Evolutionary conservation across 202 grass and related monocot genomes (phyloP), one percentile per base, ranked within the genome.

Genomic region (Cymbopogon flexuosus): DNA sequence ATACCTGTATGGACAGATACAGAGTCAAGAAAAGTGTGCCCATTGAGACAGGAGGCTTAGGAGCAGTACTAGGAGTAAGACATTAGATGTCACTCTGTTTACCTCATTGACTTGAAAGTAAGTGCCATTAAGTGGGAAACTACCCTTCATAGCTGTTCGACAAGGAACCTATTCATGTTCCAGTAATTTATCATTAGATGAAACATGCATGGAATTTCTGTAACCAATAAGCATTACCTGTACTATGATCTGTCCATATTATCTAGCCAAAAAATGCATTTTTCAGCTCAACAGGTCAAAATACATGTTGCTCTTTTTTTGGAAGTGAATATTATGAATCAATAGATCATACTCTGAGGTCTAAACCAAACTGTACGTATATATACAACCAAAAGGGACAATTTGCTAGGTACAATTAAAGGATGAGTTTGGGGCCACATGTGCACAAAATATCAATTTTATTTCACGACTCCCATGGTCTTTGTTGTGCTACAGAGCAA

Each of bases 101-200:
- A 97, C 94, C 88, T 97, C 95, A 49, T 97, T 97, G 88, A 97
- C 89, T 84, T 97, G 92, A 82, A 97, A 97, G 75, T 94, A 97
- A 73, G 95, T 97, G 56, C 95, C 95, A 62, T 97, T 94, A 52
- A 97, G 90, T 33, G 95, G 95, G 82, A 97, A 97, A 81, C 88
- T 92, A 41, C 92, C 95, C 69, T 86, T 91, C 81, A 89, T 93
- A 73, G 92, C 92, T 68, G 95, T 97, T 84, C 92, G 89, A 71
- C 95, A 94, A 39, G 95, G 95, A 84, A 97, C 82, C 95, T 97
- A 68, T 81, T 72, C 34, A 80, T 85, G 69, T 87, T 62, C 29
- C 58, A 71, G 77, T 81, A 76, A 62, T 22, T 64, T 15, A 18
- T 72, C 65, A 84, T 72, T 73, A 79, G 62, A 62, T 61, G 10